A percentile compares a stretch with the other conserved stretches of the same genome.
Conservation (phyloP, 305 asterid species). For the Rubia balearica region DNA sequence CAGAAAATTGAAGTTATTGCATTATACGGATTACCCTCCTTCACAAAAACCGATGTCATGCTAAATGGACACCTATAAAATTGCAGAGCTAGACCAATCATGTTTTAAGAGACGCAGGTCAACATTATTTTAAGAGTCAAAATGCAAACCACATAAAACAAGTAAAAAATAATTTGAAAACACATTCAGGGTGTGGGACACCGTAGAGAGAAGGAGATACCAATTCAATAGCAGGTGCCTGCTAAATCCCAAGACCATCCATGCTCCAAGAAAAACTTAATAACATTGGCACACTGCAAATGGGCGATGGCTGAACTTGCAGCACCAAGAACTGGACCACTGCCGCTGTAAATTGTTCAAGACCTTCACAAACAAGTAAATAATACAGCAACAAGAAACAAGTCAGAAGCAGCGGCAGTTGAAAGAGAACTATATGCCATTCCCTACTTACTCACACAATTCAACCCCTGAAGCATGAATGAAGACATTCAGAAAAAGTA, state of each 20-base stretch:
- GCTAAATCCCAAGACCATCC: constrained; percentile 70
- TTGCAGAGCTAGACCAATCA: not conserved
- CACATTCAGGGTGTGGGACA: not conserved
- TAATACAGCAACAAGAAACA: constrained; percentile 4
- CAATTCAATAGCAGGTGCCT: constrained; percentile 66
- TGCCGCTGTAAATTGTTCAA: constrained; percentile 36
- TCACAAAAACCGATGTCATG: not conserved
- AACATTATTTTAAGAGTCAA: not conserved
- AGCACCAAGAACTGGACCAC: constrained; percentile 41
- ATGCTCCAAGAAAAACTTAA: constrained; percentile 53
- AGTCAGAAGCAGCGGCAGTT: not conserved
- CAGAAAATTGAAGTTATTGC: not conserved
- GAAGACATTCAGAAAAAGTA: not conserved
- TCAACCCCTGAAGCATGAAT: too few species aligned
- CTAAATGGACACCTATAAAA: not conserved
- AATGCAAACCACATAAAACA: not conserved
- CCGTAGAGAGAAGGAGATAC: constrained; percentile 20
- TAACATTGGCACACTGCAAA: constrained; percentile 56
- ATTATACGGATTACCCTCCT: not conserved
- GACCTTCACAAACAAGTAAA: constrained; percentile 25
- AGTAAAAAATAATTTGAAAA: not conserved
- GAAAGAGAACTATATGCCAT: not conserved
- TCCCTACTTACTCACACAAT: not conserved
- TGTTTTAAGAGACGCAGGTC: not conserved
- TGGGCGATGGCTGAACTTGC: constrained; percentile 49